Percentiles rank a stretch among this genome's conserved stretches.
These are phyloP conservation scores for Penicillium maclennaniae DNA, from an alignment of 495 filamentous ascomycete species.

Conservation along the genomic window DNA sequence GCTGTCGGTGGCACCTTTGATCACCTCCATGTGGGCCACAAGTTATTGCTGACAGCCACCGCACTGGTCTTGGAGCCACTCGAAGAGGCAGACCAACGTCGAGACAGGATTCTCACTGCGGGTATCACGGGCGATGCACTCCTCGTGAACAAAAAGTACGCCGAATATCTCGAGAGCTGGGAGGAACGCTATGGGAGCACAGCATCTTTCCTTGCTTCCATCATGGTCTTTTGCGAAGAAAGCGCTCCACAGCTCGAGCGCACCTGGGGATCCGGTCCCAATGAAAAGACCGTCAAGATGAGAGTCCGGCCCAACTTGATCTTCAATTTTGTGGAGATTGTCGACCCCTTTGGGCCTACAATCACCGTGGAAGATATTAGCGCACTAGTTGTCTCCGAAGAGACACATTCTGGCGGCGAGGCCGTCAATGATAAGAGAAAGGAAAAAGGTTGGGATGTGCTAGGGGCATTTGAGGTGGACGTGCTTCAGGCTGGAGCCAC, in stretches of 20 bases:
- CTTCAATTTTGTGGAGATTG: constrained; percentile 76
- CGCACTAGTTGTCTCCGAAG: constrained; percentile 82
- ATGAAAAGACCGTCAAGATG: constrained; percentile 49
- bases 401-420: constrained; percentile 78
- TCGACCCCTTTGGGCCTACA: constrained; percentile 88
- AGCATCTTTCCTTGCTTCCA: constrained; percentile 64
- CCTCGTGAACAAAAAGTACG: constrained; percentile 82
- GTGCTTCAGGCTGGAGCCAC: constrained; percentile 66
- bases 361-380: constrained; percentile 75
- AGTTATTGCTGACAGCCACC: constrained; percentile 82
- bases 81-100: constrained; percentile 16
- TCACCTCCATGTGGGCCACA: constrained; percentile 94
- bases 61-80: constrained; percentile 61
- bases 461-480: constrained; percentile 89
- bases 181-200: constrained; percentile 62
- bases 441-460: constrained; percentile 69
- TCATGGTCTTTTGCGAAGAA: constrained; percentile 55
- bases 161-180: constrained; percentile 76
- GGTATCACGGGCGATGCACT: constrained; percentile 87
- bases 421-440: constrained; percentile 76
- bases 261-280: constrained; percentile 41
- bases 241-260: constrained; percentile 25
- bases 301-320: constrained; percentile 43
- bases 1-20: constrained; percentile 96
- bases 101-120: constrained; percentile 58